These are phyloP conservation scores for Xerocomus brunneocitrinus DNA, from an alignment of 768 basidiomycete species.

Conservation along the genomic window DNA sequence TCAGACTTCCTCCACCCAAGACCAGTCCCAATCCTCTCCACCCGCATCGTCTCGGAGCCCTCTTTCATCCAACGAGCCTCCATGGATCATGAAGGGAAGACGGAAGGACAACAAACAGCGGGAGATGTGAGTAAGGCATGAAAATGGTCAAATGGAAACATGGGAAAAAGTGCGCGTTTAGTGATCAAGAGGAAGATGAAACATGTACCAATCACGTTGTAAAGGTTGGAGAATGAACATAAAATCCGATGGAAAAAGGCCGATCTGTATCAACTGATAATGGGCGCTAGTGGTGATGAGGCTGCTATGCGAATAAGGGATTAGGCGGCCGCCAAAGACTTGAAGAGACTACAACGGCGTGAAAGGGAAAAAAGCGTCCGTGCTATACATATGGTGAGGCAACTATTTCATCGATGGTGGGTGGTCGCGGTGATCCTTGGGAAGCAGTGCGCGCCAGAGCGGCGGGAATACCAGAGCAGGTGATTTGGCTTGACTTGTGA, in stretches of 20 bases:
- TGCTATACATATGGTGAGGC: constrained; percentile 44
- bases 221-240: constrained; percentile 20
- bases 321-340: constrained; percentile 28
- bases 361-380: constrained; percentile 77
- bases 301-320: constrained; percentile 25
- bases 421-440: constrained; percentile 18
- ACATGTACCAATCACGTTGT: constrained; percentile 23
- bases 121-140: constrained; percentile 24
- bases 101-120: constrained; percentile 60
- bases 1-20: constrained; percentile 1
- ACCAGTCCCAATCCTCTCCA: constrained; percentile 8
- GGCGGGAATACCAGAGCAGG: constrained; percentile 12
- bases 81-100: constrained; percentile 46
- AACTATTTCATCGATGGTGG: constrained; percentile 31
- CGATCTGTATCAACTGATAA: constrained; percentile 27
- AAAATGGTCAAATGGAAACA: constrained; percentile 17
- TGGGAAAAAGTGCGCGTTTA: constrained; percentile 16
- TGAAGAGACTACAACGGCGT: constrained; percentile 29
- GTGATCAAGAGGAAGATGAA: constrained; percentile 21
- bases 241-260: constrained; percentile 21
- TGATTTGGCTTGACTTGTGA: constrained; percentile 18
- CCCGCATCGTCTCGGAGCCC: constrained; percentile 47
- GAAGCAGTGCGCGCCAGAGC: constrained; percentile 16
- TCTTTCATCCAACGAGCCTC: constrained; percentile 67
- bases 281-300: constrained; percentile 32